Conservation (phyloP, 148 eudicot genomes). For the Vaccinium myrtillus region DNA sequence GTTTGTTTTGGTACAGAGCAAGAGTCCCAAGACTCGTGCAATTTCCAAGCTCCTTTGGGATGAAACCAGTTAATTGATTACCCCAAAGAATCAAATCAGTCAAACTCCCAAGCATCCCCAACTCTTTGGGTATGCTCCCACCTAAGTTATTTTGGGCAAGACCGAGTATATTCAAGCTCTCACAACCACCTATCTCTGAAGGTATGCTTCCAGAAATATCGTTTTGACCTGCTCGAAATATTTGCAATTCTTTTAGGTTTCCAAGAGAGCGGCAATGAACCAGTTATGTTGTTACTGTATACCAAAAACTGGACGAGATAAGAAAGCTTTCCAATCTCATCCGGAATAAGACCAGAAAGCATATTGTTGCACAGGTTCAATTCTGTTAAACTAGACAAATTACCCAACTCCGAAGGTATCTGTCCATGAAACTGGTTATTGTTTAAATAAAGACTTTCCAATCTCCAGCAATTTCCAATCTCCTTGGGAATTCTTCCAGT, state of each 20-base stretch:
- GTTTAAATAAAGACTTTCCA: slow-evolving; percentile 54
- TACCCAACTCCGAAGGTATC: slow-evolving; percentile 71
- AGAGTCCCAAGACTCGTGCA: slow-evolving; percentile 71
- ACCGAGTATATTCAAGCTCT: slow-evolving; percentile 61
- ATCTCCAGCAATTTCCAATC: slow-evolving; percentile 57
- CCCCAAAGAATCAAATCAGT: slow-evolving; percentile 72
- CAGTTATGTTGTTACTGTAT: slow-evolving; percentile 65
- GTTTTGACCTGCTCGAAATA: slow-evolving; percentile 83
- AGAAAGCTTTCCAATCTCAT: slow-evolving; percentile 73
- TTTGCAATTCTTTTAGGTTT: slow-evolving; percentile 52
- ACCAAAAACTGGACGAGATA: slow-evolving; percentile 63
- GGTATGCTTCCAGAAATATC: slow-evolving; percentile 71
- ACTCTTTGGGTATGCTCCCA: slow-evolving; percentile 74
- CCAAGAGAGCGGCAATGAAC: slow-evolving; percentile 80
- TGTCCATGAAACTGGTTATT: slow-evolving; percentile 61
- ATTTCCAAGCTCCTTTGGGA: slow-evolving; percentile 79
- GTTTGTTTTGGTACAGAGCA: slow-evolving; percentile 82
- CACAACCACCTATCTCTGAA: slow-evolving; percentile 67
- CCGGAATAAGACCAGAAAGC: slow-evolving; percentile 70
- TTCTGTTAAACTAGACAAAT: slow-evolving; percentile 44
- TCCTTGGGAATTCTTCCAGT: slow-evolving; percentile 59
- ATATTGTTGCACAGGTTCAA: slow-evolving; percentile 86
- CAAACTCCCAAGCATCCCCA: slow-evolving; percentile 61
- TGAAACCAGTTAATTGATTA: slow-evolving; percentile 65
- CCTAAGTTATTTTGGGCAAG: slow-evolving; percentile 74